Evolutionary conservation across 1,284 basidiomycete species (phyloP), one percentile per base, ranked within the genome.

Genomic region (Xerocomus nothofagi): DNA sequence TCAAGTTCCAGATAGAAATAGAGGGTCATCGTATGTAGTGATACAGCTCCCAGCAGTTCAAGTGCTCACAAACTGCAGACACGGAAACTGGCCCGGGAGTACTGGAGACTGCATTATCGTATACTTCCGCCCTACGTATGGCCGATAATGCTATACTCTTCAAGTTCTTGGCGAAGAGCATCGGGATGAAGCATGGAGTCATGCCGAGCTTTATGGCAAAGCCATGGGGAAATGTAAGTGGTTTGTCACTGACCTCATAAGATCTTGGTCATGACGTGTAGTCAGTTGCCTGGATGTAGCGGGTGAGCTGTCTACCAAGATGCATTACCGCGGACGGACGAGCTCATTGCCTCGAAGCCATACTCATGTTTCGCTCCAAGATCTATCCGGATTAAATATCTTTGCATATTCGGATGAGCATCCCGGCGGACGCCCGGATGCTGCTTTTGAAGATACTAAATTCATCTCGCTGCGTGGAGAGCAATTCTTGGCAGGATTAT

Each of bases 151-250:
- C 93, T 0, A 81, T 88, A 44, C 72, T 98, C 34, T 98, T 93
- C 82, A 99, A 99, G 69, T 91, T 88, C 59, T 71, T 92, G 12
- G 91, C 92, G 6, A 98, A 98, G 74, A 93, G 91, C 56, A 71
- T 96, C 3, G 95, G 95, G 0, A 92, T 97, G 80, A 84, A 88
- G 66, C 78, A 89, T 57, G 90, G 88, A 8, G 79, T 99, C 47
- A 79, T 92, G 40, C 95, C 95, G 0, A 96, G 92, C 50, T 99
- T 99, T 69, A 98, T 99, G 96, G 95, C 96, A 0, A 98, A 98
- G 63, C 96, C 95, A 20, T 95, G 89, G 87, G 86, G 84, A 42
- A 85, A 91, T 63, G 92, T 93, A 63, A 65, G 86, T 74, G 27
- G 17, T 1, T 48, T 32, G 11, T 37, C 23, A 21, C 2, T 10